Base-by-base conservation (phyloP, 371 early-diverging fungal species). In the Rhizopus delemar region DNA sequence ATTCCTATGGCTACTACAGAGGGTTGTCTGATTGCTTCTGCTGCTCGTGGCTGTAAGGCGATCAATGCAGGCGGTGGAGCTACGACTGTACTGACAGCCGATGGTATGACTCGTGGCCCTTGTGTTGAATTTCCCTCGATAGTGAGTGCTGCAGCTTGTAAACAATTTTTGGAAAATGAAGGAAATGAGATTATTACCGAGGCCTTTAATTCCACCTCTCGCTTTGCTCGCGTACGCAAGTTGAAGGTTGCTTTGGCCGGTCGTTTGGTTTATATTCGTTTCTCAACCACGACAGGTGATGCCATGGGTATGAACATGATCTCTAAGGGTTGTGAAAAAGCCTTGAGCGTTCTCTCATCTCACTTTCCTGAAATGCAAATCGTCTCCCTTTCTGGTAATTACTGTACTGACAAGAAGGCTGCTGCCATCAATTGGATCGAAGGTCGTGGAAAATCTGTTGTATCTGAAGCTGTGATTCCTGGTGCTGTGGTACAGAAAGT, bases 221-320 rank as follows among this genome's bases (percentile, higher is more conserved):
- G 96, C 15, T 97, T 95, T 68, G 97, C 93, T 28, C 85, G 90
- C 65, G 77, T 97, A 34, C 82, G 80, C n/a, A 80, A 81, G 57
- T 70, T 96, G 64, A 95, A 96, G 83, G 81, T 90, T 2, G 86
- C 92, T 0, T 50, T 96, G 28, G 94, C 94, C 11, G 97, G 97
- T 13, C 83, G 87, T 41, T 75, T 93, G 46, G 80, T 91, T 3
- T 97, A 82, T 62, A 85, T 95, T 46, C 87, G 97, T 16, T 97
- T 97, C 78, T 78, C 88, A 3, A 94, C 97, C 0, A 83, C 88
- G 3, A 97, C 98, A 2, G 98, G 98, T 51, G 98, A 98, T 76
- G 98, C 98, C 6, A 98, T 98, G 98, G 98, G 98, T 31, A 98
- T 98, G 98, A 98, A 98, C 77, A 98, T 98, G 98, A 96, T 97